Percentiles rank a stretch among this genome's conserved stretches.
phyloP scores from a whole-genome alignment of 2,329 filamentous ascomycete genomes.

The Cladosporium sp. region DNA sequence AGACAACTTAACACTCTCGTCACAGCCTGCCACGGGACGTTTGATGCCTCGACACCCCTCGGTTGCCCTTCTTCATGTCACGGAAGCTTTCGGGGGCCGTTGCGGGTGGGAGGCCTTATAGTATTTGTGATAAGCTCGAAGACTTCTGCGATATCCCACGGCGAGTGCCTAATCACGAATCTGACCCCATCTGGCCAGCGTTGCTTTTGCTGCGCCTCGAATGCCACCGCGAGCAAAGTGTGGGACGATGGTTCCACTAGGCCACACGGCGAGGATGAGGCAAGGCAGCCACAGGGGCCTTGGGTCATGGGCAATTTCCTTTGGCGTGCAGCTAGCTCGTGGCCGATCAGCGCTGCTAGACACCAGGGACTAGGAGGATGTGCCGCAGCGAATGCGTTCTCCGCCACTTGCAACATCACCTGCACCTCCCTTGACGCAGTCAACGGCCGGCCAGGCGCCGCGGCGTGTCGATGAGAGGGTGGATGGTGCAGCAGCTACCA shows the following conservation, averaged over 20 bases:
- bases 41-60: too few relatives aligned
- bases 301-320: slow-evolving; percentile 2
- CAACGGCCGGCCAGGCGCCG: not conserved
- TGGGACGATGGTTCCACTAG: slow-evolving; percentile 6
- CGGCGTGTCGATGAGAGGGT: not conserved
- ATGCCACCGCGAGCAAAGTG: not conserved
- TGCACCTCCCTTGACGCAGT: slow-evolving; percentile 4
- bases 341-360: slow-evolving; percentile 7
- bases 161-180: too few relatives aligned
- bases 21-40: too few relatives aligned
- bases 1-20: too few relatives aligned
- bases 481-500: too few relatives aligned
- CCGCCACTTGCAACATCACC: slow-evolving; percentile 4
- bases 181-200: too few relatives aligned
- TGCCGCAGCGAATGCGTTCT: slow-evolving; percentile 5
- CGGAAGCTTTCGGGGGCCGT: too few relatives aligned
- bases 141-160: too few relatives aligned
- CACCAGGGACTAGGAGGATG: not conserved
- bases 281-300: slow-evolving; percentile 4
- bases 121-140: too few relatives aligned
- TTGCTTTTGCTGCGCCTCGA: slow-evolving; percentile 11
- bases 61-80: too few relatives aligned
- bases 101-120: too few relatives aligned
- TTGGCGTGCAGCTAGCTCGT: not conserved
- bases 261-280: not conserved